These are phyloP conservation scores for Leptographium wingfieldii DNA, from an alignment of 2,329 filamentous ascomycete species.

Conservation along the genomic window DNA sequence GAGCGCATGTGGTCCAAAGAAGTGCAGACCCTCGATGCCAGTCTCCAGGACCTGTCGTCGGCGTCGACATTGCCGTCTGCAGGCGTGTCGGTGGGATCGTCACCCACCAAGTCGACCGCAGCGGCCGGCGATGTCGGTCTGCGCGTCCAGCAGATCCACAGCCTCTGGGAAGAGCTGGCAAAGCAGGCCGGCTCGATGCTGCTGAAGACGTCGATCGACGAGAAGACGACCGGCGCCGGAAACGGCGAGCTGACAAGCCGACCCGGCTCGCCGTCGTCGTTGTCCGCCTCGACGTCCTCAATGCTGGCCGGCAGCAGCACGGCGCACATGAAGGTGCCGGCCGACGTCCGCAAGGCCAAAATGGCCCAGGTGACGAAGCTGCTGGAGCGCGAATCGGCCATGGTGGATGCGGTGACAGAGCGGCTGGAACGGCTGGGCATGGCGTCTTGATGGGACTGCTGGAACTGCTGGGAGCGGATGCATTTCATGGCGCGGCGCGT, in stretches of 20 bases:
- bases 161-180: slow-evolving; percentile 38
- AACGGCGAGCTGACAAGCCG: slow-evolving; percentile 11
- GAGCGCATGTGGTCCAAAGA: slow-evolving; percentile 40
- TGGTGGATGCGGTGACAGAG: slow-evolving; percentile 54
- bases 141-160: slow-evolving; percentile 44
- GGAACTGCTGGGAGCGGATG: neutral
- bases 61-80: neutral
- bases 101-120: slow-evolving; percentile 2
- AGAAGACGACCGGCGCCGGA: slow-evolving; percentile 14
- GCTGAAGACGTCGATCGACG: slow-evolving; percentile 16
- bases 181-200: slow-evolving; percentile 36
- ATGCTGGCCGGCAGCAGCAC: neutral
- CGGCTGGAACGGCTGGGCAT: slow-evolving; percentile 43
- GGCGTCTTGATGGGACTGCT: slow-evolving; percentile 10
- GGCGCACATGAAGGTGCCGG: slow-evolving; percentile 38
- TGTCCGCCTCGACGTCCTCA: neutral
- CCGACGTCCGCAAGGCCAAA: slow-evolving; percentile 49
- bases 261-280: slow-evolving; percentile 6
- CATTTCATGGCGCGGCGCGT: neutral
- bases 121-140: slow-evolving; percentile 32
- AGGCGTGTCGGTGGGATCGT: neutral
- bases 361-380: slow-evolving; percentile 49
- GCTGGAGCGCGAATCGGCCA: slow-evolving; percentile 52
- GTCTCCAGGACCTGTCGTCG: slow-evolving; percentile 20
- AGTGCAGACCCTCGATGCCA: slow-evolving; percentile 25